Evolutionary conservation across 345 rosid genomes (phyloP), one percentile per base, ranked within the genome.

Genomic region (Geranium brycei): DNA sequence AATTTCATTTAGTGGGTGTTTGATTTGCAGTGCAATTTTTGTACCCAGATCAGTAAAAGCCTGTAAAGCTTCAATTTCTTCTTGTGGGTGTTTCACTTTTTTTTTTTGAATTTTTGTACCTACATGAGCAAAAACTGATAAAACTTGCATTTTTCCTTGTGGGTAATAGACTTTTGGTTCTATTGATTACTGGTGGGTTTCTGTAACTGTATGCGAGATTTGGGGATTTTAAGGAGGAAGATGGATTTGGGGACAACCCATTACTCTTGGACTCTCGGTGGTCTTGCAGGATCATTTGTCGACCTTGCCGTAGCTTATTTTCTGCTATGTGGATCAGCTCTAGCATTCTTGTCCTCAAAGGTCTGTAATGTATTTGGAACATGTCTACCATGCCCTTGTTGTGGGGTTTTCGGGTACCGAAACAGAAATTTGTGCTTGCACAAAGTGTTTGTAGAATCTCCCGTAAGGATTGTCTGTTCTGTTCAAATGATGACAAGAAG

Each of bases 241-340:
- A 31, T 41, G 62, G 2, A 69, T 57, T 5, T 10, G 8, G 17
- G 31, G 17, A 73, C 72, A 70, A 19, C 61, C 64, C 59, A 69
- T 51, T 23, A 23, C 28, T 61, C 78, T 31, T 82, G 88, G 84
- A 83, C 91, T 16, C 73, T 81, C 35, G 11, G 58, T 61, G 87
- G 76, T 64, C 71, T 89, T 47, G 68, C 81, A 2, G 75, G 82
- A 64, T 91, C 82, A 28, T 89, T 84, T 75, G 64, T 89, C 35
- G 87, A 87, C 69, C 86, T 92, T 58, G 66, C 69, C 19, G 56
- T 92, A 69, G 86, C 87, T 68, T 82, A 76, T 72, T 63, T 78
- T 64, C 85, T 89, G 63, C 77, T 92, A 2, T 89, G 85, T 64
- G 76, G 58, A 62, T 81, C 91, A n/a, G 62, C 78, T 60, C 70